A percentile compares a stretch with the other conserved stretches of the same genome.
phyloP scores from a whole-genome alignment of 164 flowering plant genomes.

The Nelumbo lutea region DNA sequence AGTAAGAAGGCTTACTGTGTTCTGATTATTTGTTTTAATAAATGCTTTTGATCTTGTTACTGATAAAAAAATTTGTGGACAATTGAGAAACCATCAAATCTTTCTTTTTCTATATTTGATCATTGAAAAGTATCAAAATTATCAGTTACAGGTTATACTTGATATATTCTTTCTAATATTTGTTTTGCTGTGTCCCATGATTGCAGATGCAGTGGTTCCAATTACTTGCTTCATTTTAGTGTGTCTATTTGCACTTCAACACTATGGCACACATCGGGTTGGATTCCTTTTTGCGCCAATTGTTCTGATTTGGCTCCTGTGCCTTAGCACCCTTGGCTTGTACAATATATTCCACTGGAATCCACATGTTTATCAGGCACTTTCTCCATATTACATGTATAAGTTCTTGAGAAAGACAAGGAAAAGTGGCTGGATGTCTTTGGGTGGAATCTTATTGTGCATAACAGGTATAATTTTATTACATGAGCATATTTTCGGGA shows the following conservation, averaged over 20 bases:
- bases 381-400: conserved; percentile 91
- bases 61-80: neutral
- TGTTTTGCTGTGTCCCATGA: neutral
- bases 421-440: conserved; percentile 91
- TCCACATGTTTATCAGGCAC: conserved; percentile 75
- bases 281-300: conserved; percentile 88
- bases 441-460: conserved; percentile 89
- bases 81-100: neutral
- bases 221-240: conserved; percentile 39
- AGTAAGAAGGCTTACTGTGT: no score
- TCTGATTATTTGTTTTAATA: no score
- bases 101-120: no score
- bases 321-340: conserved; percentile 81
- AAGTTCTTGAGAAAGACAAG: conserved; percentile 83
- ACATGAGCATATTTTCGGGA: neutral
- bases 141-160: neutral
- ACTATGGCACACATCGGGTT: conserved; percentile 63
- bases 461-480: conserved; percentile 62
- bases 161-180: neutral
- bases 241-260: conserved; percentile 41
- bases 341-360: conserved; percentile 86
- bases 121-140: neutral
- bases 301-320: conserved; percentile 73
- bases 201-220: conserved; percentile 63
- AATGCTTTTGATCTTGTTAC: no score